Evolutionary conservation across 306 rosid species (phyloP), one percentile per base, ranked within the genome.

Genomic region (Prunus campanulata): DNA sequence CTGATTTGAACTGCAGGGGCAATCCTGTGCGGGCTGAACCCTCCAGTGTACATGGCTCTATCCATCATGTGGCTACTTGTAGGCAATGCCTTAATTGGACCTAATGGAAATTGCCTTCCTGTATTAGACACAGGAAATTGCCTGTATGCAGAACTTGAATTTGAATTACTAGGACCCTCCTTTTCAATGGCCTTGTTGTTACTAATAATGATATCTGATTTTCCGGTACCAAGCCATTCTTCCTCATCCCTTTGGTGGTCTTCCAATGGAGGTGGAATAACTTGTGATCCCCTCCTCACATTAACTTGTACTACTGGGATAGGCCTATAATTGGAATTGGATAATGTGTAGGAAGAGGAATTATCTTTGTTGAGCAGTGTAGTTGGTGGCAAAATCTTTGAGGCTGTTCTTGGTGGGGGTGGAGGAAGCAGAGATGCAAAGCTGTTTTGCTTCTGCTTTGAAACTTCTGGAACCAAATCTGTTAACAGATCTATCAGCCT

Each of bases 401-500:
- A 83, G 49, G 55, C 61, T 7, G 78, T 70, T 64, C 78, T 49
- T 22, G 83, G 86, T 0, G 81, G 83, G 3, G 83, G 86, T 47
- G 86, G 83, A 83, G 86, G 86, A 47, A 79, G 78, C 12, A 79
- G 86, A 70, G 86, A 83, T 6, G 83, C 74, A 49, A 75, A 83
- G 47, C 25, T 42, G 61, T 67, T 70, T 2, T 49, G 78, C 67
- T 75, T 79, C 13, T 64, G 71, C 15, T 67, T 47, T 16, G 75
- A 71, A 66, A 60, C 74, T 71, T 72, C 78, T 65, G 82, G 77
- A 24, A 74, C 78, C 54, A 35, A 62, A 61, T 75, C 83, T 19
- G 74, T 75, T 12, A 83, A 16, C 71, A 83, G 50, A 56, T 83
- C 78, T 55, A 75, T 64, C 25, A 79, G 81, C 78, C 76, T 78